These are phyloP conservation scores for Aspergillus japonicus DNA, from an alignment of 2,329 filamentous ascomycete species.

Conservation along the genomic window DNA sequence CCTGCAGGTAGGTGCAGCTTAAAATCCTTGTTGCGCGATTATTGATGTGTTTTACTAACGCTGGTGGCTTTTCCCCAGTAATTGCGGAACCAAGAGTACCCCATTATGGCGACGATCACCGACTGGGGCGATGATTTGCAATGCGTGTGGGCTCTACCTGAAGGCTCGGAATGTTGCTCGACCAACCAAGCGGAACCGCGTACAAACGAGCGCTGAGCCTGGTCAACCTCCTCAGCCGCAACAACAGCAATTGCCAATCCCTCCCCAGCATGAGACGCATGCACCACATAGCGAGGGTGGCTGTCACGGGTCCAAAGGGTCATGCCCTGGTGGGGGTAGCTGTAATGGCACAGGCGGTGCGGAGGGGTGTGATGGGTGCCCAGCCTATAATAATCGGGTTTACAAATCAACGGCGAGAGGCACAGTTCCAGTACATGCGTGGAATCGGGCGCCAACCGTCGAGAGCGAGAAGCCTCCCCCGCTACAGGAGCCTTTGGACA, in stretches of 20 bases:
- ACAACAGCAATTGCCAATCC: conserved; percentile 1
- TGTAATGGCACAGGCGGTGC: conserved; percentile 97
- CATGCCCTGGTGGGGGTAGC: conserved; percentile 88
- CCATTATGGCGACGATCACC: conserved; percentile 93
- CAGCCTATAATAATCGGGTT: conserved; percentile 94
- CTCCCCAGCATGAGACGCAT: conserved; percentile 30
- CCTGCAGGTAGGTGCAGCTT: conserved; percentile 37
- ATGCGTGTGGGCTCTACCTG: conserved; percentile 91
- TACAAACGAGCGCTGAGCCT: conserved; percentile 42
- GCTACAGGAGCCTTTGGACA: conserved; percentile 24
- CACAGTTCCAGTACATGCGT: conserved; percentile 31
- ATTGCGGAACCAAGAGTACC: conserved; percentile 90
- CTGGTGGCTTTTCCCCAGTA: conserved; percentile 55
- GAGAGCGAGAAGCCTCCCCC: conserved; percentile 22
- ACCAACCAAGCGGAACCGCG: conserved; percentile 83
- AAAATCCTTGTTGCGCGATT: background rate
- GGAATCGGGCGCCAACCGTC: conserved; percentile 33
- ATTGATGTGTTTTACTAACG: conserved; percentile 8
- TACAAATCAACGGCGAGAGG: conserved; percentile 71
- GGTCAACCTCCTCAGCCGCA: conserved; percentile 1
- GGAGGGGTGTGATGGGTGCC: conserved; percentile 91
- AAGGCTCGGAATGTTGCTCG: conserved; percentile 90
- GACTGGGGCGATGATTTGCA: conserved; percentile 92
- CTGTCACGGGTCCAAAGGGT: conserved; percentile 62
- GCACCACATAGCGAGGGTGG: conserved; percentile 30